phyloP scores from a whole-genome alignment of 2,329 filamentous ascomycete genomes.

The Mycocentrospora acerina region DNA sequence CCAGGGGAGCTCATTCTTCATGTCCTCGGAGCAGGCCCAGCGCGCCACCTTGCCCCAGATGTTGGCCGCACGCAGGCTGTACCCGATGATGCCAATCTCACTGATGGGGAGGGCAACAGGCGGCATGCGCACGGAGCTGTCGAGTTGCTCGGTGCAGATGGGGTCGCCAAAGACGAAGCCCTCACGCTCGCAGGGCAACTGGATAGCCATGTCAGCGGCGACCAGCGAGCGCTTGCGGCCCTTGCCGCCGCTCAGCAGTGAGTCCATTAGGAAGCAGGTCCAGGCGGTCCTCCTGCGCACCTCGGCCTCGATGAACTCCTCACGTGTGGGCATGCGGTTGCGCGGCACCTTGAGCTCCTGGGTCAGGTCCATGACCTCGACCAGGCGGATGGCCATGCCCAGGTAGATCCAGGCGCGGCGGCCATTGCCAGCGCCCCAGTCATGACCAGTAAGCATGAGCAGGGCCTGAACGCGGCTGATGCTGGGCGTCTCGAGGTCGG shows the following conservation, averaged over 20 bases:
- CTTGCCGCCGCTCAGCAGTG: slow-evolving; percentile 44
- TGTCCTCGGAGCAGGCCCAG: slow-evolving; percentile 42
- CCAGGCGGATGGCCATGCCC: slow-evolving; percentile 45
- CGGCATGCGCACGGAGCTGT: slow-evolving; percentile 34
- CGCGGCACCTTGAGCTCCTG: slow-evolving; percentile 36
- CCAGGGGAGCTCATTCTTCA: slow-evolving; percentile 43
- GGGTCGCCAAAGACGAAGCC: slow-evolving; percentile 44
- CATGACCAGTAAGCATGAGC: slow-evolving; percentile 49
- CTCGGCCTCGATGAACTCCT: slow-evolving; percentile 46
- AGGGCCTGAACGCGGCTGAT: slow-evolving; percentile 44
- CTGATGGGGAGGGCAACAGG: slow-evolving; percentile 29
- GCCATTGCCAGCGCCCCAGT: slow-evolving; percentile 50
- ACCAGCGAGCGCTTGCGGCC: slow-evolving; percentile 41
- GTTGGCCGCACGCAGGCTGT: slow-evolving; percentile 43
- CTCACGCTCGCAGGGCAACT: slow-evolving; percentile 44
- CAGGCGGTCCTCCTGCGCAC: slow-evolving; percentile 44
- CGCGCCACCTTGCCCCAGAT: slow-evolving; percentile 46
- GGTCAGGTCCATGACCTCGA: slow-evolving; percentile 45
- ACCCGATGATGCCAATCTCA: slow-evolving; percentile 42
- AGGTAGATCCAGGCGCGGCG: slow-evolving; percentile 45
- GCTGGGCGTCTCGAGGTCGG: slow-evolving; percentile 42
- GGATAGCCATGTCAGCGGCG: slow-evolving; percentile 40
- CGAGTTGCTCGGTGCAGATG: slow-evolving; percentile 37
- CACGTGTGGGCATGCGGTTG: slow-evolving; percentile 35
- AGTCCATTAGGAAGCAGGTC: slow-evolving; percentile 48